Base-by-base conservation (phyloP, 129 eudicot genomes). In the Helianthus tuberosus region DNA sequence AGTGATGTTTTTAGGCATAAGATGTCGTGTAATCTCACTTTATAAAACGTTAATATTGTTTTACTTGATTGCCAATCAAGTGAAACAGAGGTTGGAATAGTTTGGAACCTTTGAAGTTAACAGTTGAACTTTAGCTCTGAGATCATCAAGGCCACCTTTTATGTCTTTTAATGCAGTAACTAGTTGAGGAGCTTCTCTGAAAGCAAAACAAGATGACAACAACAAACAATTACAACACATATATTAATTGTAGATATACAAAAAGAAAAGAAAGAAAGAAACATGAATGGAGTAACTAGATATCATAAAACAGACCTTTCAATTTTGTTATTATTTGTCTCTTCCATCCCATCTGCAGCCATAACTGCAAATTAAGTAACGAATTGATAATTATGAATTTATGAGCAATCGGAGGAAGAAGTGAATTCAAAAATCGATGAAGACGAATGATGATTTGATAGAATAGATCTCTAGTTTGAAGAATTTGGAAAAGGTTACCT, bases 111-210 rank as follows among this genome's bases (percentile, higher is more conserved):
- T 87, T 47, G 82, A 82, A 14, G 95, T 89, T 46, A 89, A 76
- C 39, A 82, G 84, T 72, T 88, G 78, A 68, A 93, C 79, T 81
- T 89, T 93, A 64, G 64, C 78, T 71, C 79, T 88, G 60, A 93
- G 72, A 52, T 60, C 84, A 73, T 93, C 98, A 32, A 93, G 80
- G 16, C 98, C 96, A 1, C 74, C 82, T 78, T 90, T 93, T 85
- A 93, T 87, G 64, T 93, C 96, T 80, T 87, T 89, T 84, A 93
- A 70, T 59, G 88, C 79, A 8, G 80, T 72, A 46, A 85, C 86
- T 57, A 93, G 77, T 43, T 88, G 92, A 6, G 96, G 94, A 70
- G 89, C 76, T 59, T 92, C 98, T 71, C 98, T 92, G 83, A 27
- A 66, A 73, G 17, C 66, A 73, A 47, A 32, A 77, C 12, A 53